phyloP scores from a whole-genome alignment of 1,284 basidiomycete genomes.

The Tylopilus sp. region DNA sequence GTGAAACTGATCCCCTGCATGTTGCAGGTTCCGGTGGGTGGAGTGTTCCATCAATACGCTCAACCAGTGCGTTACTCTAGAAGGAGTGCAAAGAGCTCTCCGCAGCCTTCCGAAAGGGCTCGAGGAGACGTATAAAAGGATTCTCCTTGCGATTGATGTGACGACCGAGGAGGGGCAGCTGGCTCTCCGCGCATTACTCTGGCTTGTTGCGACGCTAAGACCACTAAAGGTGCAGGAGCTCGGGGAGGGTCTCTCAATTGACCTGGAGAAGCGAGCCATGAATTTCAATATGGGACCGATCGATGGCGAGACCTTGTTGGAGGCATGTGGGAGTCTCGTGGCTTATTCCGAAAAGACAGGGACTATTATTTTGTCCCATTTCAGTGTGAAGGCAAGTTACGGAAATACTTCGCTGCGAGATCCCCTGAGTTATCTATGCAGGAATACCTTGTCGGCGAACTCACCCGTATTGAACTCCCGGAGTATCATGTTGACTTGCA shows the following conservation, averaged over 20 bases:
- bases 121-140: conserved; percentile 14
- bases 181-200: conserved; percentile 7
- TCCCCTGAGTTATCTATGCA: background rate
- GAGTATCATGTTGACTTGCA: background rate
- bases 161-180: background rate
- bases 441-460: conserved; percentile 1
- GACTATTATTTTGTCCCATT: conserved; percentile 15
- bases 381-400: conserved; percentile 1
- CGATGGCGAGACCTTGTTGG: conserved; percentile 12
- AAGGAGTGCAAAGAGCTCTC: background rate
- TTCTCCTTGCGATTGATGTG: conserved; percentile 6
- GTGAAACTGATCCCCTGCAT: too few species aligned
- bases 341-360: conserved; percentile 6
- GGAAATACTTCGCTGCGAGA: rapidly evolving
- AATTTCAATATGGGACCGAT: conserved; percentile 1
- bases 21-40: conserved; percentile 18
- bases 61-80: conserved; percentile 1
- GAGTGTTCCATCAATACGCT: conserved; percentile 14
- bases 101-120: conserved; percentile 9
- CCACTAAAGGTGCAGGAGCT: conserved; percentile 21
- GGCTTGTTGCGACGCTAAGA: conserved; percentile 15
- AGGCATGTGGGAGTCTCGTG: conserved; percentile 18
- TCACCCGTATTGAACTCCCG: background rate
- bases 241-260: conserved; percentile 15
- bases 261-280: background rate